Conservation (phyloP, 2,329 filamentous ascomycete genomes). For the Colletotrichum trifolii region DNA sequence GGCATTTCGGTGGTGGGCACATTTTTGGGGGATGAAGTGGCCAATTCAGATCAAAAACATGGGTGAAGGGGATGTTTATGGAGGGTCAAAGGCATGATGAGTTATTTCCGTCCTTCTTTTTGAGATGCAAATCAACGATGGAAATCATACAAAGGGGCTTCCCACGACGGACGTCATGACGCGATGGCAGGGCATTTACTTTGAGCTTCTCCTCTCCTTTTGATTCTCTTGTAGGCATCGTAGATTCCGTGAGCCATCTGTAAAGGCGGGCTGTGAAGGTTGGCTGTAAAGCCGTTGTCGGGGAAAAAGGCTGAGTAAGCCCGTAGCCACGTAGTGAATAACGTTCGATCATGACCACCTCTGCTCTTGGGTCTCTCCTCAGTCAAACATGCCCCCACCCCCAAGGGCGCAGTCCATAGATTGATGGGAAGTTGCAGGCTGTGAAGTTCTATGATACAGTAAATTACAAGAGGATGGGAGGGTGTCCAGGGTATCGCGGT, state of each 20-base stretch:
- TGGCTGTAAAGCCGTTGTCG: not conserved
- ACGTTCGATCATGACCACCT: too few relatives aligned
- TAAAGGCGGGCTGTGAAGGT: not conserved
- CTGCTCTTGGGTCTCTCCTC: too few relatives aligned
- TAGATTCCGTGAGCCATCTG: slow-evolving; percentile 9
- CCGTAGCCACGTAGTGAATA: not conserved
- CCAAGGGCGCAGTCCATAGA: too few relatives aligned
- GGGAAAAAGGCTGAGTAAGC: not conserved
- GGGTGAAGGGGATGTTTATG: slow-evolving; percentile 22
- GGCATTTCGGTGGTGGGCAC: slow-evolving; percentile 25
- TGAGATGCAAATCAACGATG: slow-evolving; percentile 45
- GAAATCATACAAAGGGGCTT: slow-evolving; percentile 32
- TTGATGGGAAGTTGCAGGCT: too few relatives aligned
- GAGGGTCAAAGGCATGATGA: slow-evolving; percentile 46
- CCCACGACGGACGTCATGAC: slow-evolving; percentile 32
- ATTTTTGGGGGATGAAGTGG: slow-evolving; percentile 23
- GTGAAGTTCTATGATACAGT: too few relatives aligned
- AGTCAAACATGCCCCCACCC: too few relatives aligned
- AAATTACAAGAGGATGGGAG: not conserved
- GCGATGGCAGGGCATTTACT: slow-evolving; percentile 12
- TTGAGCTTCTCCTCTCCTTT: too few relatives aligned
- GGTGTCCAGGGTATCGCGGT: slow-evolving; percentile 23
- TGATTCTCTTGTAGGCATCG: slow-evolving; percentile 3
- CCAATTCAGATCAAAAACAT: slow-evolving; percentile 23
- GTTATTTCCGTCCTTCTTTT: slow-evolving; percentile 44